Evolutionary conservation across 1,284 basidiomycete species (phyloP), one percentile per base, ranked within the genome.

Genomic region (Naganishia albida): DNA sequence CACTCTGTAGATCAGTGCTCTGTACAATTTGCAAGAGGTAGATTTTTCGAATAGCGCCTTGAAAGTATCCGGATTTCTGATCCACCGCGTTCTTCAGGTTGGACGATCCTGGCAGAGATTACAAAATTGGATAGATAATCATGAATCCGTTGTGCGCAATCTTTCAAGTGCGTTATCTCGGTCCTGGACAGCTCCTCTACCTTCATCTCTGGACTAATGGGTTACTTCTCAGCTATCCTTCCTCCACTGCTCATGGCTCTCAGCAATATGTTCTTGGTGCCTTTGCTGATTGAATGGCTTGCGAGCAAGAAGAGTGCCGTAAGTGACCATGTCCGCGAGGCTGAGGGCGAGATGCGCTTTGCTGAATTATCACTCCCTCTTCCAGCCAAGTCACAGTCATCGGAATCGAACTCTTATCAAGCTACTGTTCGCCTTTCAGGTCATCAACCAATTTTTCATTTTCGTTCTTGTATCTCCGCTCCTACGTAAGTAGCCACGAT

Each of bases 401-500:
- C 48, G 48, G n/a, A 44, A 54, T 57, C 44, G 39, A 20, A 64
- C 53, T n/a, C 46, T 39, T 7, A 42, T 52, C 49, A 65, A 43
- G 42, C 49, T 52, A 48, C 39, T 51, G 10, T 65, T 44, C 50
- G 44, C 52, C 10, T 65, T 65, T 20, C 64, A 65, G 30, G 55
- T 65, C 12, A 18, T 38, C 7, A 50, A 52, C 18, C 55, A 59
- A n/a, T 65, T 65, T 49, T n/a, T 65, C 12, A 39, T 59, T 6
- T 59, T 59, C 28, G 56, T 59, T 44, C 28, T 59, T 6, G 20
- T 59, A 30, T 28, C 44, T 7, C 56, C 56, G 8, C 28, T 59
- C 7, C 20, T 48, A 18, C 56, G 56, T 49, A 8, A 59, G 56
- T 59, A 13, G 6, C 1, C 13, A 18, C 12, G 20, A 8, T 28